Percentiles rank a stretch among this genome's conserved stretches.
Conservation (phyloP, 345 rosid genomes). For the Psidium friedrichsthalianum region DNA sequence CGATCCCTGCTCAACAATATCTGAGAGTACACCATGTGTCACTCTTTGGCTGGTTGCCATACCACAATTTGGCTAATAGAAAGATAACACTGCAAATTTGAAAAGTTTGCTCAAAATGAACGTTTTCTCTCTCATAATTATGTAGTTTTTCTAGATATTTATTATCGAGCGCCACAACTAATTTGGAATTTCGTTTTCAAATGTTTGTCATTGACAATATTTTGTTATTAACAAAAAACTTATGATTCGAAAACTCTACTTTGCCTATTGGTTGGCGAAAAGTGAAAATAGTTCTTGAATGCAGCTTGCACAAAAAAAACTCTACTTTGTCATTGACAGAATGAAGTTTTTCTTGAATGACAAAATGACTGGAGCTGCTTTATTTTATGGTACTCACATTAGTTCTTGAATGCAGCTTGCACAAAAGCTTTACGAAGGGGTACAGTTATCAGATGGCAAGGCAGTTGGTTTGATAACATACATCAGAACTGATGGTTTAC, state of each 20-base stretch:
- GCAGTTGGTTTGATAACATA: conserved; percentile 88
- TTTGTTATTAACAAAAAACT: not conserved
- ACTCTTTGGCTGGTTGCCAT: not conserved
- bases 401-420: conserved; percentile 60
- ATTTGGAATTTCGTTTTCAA: not conserved
- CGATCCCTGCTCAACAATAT: not conserved
- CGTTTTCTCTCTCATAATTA: not conserved
- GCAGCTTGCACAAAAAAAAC: no score
- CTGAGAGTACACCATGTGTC: not conserved
- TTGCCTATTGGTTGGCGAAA: not conserved
- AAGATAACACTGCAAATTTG: not conserved
- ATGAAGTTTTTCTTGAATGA: not conserved
- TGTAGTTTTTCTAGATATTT: not conserved
- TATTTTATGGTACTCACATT: conserved; percentile 2
- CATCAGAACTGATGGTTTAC: conserved; percentile 92
- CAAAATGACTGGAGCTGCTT: not conserved
- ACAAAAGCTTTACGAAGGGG: conserved; percentile 92
- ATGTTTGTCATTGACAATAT: not conserved
- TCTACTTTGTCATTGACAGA: no score
- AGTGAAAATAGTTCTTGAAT: not conserved
- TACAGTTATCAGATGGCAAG: conserved; percentile 58
- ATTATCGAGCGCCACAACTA: not conserved
- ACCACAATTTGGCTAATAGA: not conserved
- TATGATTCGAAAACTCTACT: not conserved
- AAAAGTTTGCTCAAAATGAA: not conserved